A percentile compares a stretch with the other conserved stretches of the same genome.
These are phyloP conservation scores for Saccharomyces uvarum DNA, from an alignment of 1,139 yeast genomes.

Conservation along the genomic window DNA sequence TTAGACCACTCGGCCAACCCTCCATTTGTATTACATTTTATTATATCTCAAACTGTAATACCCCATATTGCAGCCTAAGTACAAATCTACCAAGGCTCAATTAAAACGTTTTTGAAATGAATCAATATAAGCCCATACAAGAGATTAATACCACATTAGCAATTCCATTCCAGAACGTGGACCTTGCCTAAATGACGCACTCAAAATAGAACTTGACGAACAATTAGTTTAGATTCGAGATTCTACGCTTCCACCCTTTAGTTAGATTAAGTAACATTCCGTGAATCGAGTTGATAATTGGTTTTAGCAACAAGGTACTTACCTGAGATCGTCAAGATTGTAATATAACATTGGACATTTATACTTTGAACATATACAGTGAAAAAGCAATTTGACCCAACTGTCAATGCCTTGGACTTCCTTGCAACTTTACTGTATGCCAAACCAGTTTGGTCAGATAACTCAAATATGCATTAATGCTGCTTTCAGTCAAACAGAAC, in stretches of 20 bases:
- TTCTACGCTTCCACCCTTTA: neutral
- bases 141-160: no score
- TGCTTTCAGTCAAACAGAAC: neutral
- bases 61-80: no score
- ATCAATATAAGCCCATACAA: no score
- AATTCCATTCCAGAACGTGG: no score
- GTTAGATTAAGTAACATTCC: no score
- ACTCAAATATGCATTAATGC: neutral
- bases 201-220: neutral
- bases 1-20: constrained; percentile 9
- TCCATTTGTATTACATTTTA: neutral
- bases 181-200: no score
- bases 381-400: neutral
- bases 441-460: neutral
- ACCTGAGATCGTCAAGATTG: neutral
- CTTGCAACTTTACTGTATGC: neutral
- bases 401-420: neutral
- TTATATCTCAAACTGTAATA: neutral
- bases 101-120: no score
- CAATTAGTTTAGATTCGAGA: neutral
- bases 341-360: neutral
- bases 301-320: neutral
- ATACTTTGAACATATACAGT: neutral
- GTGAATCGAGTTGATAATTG: neutral
- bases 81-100: no score